These are phyloP conservation scores for Haplosporangium sp. DNA, from an alignment of 371 early-diverging fungal genomes.

Conservation along the genomic window DNA sequence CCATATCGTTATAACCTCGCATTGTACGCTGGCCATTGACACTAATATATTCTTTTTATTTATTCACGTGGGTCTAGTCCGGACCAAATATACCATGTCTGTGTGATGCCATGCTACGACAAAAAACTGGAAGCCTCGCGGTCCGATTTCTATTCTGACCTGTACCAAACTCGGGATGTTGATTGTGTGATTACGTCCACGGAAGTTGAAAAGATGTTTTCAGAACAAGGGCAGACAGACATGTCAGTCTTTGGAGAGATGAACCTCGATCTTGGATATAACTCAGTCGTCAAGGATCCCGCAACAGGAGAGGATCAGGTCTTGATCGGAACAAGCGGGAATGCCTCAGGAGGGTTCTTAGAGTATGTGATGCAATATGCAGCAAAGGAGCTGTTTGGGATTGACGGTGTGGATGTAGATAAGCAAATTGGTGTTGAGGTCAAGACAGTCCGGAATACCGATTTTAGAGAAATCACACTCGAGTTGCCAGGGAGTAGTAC, in stretches of 20 bases:
- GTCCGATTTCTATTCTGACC: constrained; percentile 85
- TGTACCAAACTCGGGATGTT: constrained; percentile 86
- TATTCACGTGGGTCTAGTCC: constrained; percentile 57
- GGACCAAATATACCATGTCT: constrained; percentile 87
- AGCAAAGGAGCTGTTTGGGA: constrained; percentile 79
- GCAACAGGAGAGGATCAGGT: constrained; percentile 56
- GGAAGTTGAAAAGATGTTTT: constrained; percentile 84
- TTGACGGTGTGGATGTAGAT: constrained; percentile 62
- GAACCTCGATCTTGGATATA: constrained; percentile 59
- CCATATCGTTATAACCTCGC: not conserved
- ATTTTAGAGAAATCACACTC: constrained; percentile 79
- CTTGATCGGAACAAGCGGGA: constrained; percentile 73
- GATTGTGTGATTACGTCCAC: constrained; percentile 94
- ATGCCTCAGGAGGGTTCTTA: constrained; percentile 91
- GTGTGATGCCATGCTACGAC: constrained; percentile 98
- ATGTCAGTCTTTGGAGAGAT: constrained; percentile 63
- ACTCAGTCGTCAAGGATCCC: constrained; percentile 57
- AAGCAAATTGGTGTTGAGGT: constrained; percentile 58
- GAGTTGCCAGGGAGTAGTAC: constrained; percentile 44
- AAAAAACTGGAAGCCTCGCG: constrained; percentile 98
- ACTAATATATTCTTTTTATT: not conserved
- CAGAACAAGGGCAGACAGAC: constrained; percentile 65
- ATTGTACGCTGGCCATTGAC: not conserved
- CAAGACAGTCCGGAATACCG: constrained; percentile 82
- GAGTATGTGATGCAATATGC: constrained; percentile 88